phyloP scores from a whole-genome alignment of 768 basidiomycete genomes.

The Tulasnella sp. region DNA sequence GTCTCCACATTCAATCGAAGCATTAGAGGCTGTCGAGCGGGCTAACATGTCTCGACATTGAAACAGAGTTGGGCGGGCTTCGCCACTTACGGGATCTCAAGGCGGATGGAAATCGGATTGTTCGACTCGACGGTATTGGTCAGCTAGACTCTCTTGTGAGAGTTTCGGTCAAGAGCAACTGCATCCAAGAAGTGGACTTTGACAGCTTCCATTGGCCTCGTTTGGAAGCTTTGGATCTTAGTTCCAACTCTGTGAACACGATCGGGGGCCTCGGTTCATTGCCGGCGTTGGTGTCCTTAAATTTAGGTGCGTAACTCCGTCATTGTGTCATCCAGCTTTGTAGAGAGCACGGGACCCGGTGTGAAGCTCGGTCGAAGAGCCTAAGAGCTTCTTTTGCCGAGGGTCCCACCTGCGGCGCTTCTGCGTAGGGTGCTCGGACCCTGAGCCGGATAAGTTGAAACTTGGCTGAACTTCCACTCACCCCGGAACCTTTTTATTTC shows the following conservation, averaged over 20 bases:
- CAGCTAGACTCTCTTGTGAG: constrained; percentile 74
- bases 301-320: constrained; percentile 61
- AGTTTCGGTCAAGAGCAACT: constrained; percentile 72
- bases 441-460: not conserved
- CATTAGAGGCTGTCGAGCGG: constrained; percentile 6
- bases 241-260: constrained; percentile 58
- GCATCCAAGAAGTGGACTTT: constrained; percentile 55
- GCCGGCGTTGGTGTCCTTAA: constrained; percentile 52
- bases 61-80: constrained; percentile 71
- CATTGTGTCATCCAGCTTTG: not conserved
- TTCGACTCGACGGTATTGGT: constrained; percentile 64
- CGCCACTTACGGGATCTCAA: constrained; percentile 80
- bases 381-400: constrained; percentile 1
- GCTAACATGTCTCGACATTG: not conserved
- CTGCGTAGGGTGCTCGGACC: not conserved
- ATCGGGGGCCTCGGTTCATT: constrained; percentile 50
- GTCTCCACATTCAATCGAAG: not conserved
- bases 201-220: constrained; percentile 41
- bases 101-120: constrained; percentile 80
- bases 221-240: constrained; percentile 76
- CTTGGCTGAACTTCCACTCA: no score
- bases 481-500: not conserved
- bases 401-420: not conserved
- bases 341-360: not conserved
- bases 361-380: not conserved